Conservation (phyloP, 169 alveolate genomes). For the Sarcocystis neurona region DNA sequence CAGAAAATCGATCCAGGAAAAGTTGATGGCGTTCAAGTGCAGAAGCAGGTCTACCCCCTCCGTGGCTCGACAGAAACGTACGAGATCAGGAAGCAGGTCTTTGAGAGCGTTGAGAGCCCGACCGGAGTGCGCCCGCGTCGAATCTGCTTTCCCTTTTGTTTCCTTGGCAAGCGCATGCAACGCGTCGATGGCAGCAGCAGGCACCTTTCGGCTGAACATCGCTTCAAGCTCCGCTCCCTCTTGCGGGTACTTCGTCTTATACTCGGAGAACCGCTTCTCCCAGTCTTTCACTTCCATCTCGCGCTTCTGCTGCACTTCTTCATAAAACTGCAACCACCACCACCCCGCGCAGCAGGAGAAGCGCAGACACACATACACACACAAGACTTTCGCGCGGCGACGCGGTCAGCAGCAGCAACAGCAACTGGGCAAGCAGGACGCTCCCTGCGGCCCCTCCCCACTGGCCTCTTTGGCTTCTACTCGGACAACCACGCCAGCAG, state of each 20-base stretch:
- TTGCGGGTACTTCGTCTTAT: constrained; percentile 66
- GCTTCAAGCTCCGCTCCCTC: constrained; percentile 67
- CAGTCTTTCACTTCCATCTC: constrained; percentile 67
- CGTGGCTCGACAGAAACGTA: constrained; percentile 22
- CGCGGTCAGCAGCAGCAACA: too few relatives aligned
- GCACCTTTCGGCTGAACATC: constrained; percentile 44
- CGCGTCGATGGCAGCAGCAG: constrained; percentile 15
- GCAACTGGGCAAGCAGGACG: too few relatives aligned
- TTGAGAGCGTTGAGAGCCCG: constrained; percentile 53
- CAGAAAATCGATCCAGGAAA: too few relatives aligned
- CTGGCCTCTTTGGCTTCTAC: too few relatives aligned
- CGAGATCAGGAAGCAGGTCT: constrained; percentile 72
- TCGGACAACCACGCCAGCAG: too few relatives aligned
- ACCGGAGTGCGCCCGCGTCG: constrained; percentile 59
- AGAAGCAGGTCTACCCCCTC: too few relatives aligned
- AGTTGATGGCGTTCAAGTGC: too few relatives aligned
- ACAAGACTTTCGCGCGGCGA: too few relatives aligned
- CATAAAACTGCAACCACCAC: constrained; percentile 44
- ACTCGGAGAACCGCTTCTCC: constrained; percentile 68
- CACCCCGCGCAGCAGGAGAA: not conserved
- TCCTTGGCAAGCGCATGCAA: constrained; percentile 43
- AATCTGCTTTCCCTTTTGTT: constrained; percentile 42
- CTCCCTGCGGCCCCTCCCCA: too few relatives aligned
- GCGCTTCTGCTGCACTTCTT: constrained; percentile 64
- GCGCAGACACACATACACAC: not conserved